Conservation (phyloP, 169 alveolate species). For the Babesia ovis region DNA sequence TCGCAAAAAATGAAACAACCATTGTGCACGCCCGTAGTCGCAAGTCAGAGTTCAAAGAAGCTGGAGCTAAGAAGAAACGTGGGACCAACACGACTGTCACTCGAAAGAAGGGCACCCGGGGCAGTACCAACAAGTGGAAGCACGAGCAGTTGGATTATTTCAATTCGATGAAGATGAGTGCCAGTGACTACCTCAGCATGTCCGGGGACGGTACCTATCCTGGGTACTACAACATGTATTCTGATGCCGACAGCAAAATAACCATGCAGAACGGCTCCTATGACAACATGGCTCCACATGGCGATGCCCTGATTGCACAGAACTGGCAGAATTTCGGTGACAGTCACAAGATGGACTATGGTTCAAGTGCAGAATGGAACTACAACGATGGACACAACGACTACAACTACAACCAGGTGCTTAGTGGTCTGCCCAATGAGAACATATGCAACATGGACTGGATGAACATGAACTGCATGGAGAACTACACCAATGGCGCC, state of each 20-base stretch:
- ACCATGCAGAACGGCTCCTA: conserved; percentile 4
- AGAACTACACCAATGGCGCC: neutral
- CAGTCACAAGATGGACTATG: conserved; percentile 16
- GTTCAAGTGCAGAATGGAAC: conserved; percentile 47
- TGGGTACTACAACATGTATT: conserved; percentile 23
- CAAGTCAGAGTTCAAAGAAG: neutral
- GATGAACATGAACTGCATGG: conserved; percentile 15
- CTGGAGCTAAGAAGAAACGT: neutral
- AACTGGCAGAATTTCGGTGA: conserved; percentile 45
- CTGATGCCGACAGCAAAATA: conserved; percentile 5
- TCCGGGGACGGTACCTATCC: conserved; percentile 29
- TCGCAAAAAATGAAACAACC: neutral
- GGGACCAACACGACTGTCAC: no score
- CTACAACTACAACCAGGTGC: neutral
- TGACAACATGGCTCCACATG: neutral
- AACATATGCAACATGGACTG: neutral
- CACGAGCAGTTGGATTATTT: neutral
- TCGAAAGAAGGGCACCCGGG: neutral
- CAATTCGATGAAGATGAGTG: neutral
- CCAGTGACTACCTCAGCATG: conserved; percentile 5
- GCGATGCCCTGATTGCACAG: conserved; percentile 28
- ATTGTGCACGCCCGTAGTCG: neutral
- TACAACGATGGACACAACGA: conserved; percentile 13
- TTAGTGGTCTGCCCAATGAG: neutral
- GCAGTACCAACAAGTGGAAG: neutral